Evolutionary conservation across 2,329 filamentous ascomycete species (phyloP), one percentile per base, ranked within the genome.

Genomic region (Diaporthe eres): DNA sequence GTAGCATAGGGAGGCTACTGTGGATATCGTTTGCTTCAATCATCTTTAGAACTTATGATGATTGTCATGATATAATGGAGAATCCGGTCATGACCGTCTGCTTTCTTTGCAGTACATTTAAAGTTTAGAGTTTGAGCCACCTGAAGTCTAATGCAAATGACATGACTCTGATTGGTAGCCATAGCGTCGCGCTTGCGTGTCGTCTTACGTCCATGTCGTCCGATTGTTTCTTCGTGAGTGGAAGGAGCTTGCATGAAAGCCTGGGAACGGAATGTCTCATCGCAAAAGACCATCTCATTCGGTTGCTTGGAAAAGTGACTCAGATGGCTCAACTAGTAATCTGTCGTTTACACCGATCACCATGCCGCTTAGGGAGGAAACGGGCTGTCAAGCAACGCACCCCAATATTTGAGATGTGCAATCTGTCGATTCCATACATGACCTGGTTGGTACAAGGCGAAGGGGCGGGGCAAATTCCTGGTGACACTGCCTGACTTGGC

Each of bases 151-250:
- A 25, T 19, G 49, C 37, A 47, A 47, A 28, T 47, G 37, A 65
- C 44, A n/a, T 13, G 47, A 42, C 31, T 65, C 44, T 47, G 49
- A 73, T 73, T 73, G 58, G 71, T 25, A 2, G 49, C n/a, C n/a
- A n/a, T 15, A 31, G 19, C 25, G 44, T 25, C 34, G 19, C 13
- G 22, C 47, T 73, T 55, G 47, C 34, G 2, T 22, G 34, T 37
- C 22, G 34, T 34, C 42, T 49, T 15, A 19, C 49, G 22, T 49
- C 42, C 47, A n/a, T n/a, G 5, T 42, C 34, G 47, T 39, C 9
- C 13, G 9, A 39, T 13, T n/a, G 13, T 42, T 19, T 55, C 9
- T 47, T 42, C 5, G 31, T 15, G 28, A n/a, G 44, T 25, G 19
- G 19, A 37, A 15, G 28, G 12, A 67, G 44, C 19, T 17, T 58